Evolutionary conservation across 345 rosid species (phyloP).

Genomic region (Hibiscus syriacus): DNA sequence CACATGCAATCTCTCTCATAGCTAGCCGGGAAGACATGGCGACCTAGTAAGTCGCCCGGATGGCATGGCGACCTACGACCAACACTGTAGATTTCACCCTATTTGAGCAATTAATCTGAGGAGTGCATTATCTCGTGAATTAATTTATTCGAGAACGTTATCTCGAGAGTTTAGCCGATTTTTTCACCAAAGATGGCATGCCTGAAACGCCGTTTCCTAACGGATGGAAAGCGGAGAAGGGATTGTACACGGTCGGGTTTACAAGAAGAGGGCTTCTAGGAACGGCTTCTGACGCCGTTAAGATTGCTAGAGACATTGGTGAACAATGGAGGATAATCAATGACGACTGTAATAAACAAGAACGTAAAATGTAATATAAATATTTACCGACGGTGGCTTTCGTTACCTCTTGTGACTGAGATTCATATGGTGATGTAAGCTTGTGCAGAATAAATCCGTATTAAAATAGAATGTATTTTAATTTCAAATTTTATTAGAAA

Average conservation of each 20-base stretch:
- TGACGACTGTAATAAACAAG: conserved; percentile 13
- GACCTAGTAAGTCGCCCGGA: too few relatives aligned
- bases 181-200: conserved; percentile 75
- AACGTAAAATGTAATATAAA: not conserved
- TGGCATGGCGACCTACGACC: too few relatives aligned
- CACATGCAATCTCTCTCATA: too few relatives aligned
- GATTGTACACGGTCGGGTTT: conserved; percentile 78
- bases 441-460: conserved; percentile 20
- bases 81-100: too few relatives aligned
- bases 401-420: not conserved
- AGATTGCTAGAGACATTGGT: conserved; percentile 55
- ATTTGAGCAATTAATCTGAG: too few relatives aligned
- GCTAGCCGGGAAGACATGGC: too few relatives aligned
- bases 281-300: conserved; percentile 63
- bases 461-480: conserved; percentile 5
- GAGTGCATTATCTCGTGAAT: too few relatives aligned
- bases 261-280: conserved; percentile 79
- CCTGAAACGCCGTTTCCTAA: conserved; percentile 71
- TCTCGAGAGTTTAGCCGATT: too few relatives aligned
- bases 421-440: conserved; percentile 1
- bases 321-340: conserved; percentile 38
- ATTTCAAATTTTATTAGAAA: not conserved
- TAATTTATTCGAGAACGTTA: too few relatives aligned
- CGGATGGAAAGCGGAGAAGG: too few relatives aligned
- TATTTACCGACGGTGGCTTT: not conserved